Percentiles rank a stretch among this genome's conserved stretches.
Conservation (phyloP, 1,284 basidiomycete species). For the Lentinula novae-zelandiae region DNA sequence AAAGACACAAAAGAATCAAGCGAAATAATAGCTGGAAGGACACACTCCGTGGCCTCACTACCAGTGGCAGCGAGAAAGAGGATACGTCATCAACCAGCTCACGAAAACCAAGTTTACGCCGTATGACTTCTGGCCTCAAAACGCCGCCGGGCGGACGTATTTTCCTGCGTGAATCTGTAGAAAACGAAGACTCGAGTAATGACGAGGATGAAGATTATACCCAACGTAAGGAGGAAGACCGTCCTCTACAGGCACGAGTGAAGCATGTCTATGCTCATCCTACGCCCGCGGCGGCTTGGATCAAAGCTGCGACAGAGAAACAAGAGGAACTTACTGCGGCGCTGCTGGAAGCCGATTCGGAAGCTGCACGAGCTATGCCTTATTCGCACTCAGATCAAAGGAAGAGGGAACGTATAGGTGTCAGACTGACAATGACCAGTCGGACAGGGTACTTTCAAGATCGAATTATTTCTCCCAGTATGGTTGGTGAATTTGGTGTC, state of each 20-base stretch:
- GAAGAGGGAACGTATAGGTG: constrained; percentile 62
- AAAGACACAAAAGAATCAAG: constrained; percentile 45
- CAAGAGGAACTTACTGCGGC: constrained; percentile 48
- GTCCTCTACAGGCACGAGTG: constrained; percentile 59
- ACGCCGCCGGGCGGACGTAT: constrained; percentile 17
- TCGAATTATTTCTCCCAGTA: constrained; percentile 84
- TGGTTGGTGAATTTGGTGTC: constrained; percentile 55
- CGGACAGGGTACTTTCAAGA: constrained; percentile 94
- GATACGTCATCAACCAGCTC: constrained; percentile 16
- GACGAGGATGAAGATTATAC: constrained; percentile 38
- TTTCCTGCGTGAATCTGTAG: constrained; percentile 9
- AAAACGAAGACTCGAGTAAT: constrained; percentile 42
- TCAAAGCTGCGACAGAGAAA: constrained; percentile 36
- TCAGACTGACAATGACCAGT: constrained; percentile 93
- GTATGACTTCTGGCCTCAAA: constrained; percentile 21
- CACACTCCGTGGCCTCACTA: constrained; percentile 38
- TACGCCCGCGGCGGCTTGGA: constrained; percentile 17
- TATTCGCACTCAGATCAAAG: constrained; percentile 26
- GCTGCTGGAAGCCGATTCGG: constrained; percentile 43
- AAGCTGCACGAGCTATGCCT: constrained; percentile 31
- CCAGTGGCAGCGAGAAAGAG: constrained; percentile 34
- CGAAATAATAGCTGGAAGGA: constrained; percentile 58
- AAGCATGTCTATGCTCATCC: constrained; percentile 43
- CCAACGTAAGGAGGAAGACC: constrained; percentile 52
- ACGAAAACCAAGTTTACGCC: constrained; percentile 14